phyloP scores from a whole-genome alignment of 1,139 yeast species.

The Yamadazyma siamensis region DNA sequence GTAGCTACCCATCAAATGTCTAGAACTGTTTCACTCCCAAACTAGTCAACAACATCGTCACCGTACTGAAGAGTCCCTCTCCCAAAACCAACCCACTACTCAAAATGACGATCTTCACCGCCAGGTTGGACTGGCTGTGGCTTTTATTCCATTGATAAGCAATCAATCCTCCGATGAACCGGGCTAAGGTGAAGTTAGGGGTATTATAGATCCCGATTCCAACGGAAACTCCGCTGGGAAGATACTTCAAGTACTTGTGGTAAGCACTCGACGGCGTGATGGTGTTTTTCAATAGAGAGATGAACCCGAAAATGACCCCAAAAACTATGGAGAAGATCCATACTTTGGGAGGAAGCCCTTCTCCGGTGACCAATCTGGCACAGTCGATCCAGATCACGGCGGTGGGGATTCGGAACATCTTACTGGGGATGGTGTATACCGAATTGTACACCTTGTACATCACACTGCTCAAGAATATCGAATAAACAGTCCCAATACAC shows the following conservation, averaged over 20 bases:
- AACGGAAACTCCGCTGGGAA: slow-evolving; percentile 95
- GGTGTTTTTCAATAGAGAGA: slow-evolving; percentile 64
- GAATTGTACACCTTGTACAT: slow-evolving; percentile 80
- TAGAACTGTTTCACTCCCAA: slow-evolving; percentile 41
- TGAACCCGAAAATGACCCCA: slow-evolving; percentile 64
- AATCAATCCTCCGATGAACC: slow-evolving; percentile 85
- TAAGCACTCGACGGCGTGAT: slow-evolving; percentile 37
- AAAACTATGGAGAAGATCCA: slow-evolving; percentile 60
- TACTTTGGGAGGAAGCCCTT: slow-evolving; percentile 82
- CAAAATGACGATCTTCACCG: slow-evolving; percentile 74
- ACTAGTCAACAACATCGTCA: slow-evolving; percentile 75
- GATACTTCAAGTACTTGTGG: slow-evolving; percentile 47
- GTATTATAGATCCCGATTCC: slow-evolving; percentile 95
- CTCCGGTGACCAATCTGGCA: slow-evolving; percentile 87
- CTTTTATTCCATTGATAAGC: slow-evolving; percentile 57
- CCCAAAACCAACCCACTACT: slow-evolving; percentile 93
- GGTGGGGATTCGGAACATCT: slow-evolving; percentile 82
- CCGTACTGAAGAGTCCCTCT: slow-evolving; percentile 84
- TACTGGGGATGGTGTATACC: slow-evolving; percentile 82
- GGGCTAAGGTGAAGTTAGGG: slow-evolving; percentile 89
- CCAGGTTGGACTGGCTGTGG: slow-evolving; percentile 31
- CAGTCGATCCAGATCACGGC: slow-evolving; percentile 97
- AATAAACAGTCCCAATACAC: slow-evolving; percentile 80
- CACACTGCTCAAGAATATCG: slow-evolving; percentile 71
- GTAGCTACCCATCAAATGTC: too few species aligned